A percentile compares a stretch with the other conserved stretches of the same genome.
Conservation (phyloP, 2,329 filamentous ascomycete species). For the Gnomoniopsis smithogilvyi region DNA sequence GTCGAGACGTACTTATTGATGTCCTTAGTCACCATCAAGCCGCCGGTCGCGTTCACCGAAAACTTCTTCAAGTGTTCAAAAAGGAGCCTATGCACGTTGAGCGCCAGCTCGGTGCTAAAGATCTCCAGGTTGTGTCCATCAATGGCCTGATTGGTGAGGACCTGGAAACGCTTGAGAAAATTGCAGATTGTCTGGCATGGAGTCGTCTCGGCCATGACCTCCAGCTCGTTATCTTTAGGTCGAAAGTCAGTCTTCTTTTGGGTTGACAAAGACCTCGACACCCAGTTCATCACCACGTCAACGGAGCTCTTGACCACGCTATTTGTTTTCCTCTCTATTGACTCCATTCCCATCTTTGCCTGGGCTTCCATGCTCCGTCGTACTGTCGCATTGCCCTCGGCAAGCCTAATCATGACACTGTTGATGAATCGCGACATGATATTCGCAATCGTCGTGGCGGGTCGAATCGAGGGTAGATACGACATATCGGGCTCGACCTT, state of each 20-base stretch:
- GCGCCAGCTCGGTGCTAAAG: slow-evolving; percentile 79
- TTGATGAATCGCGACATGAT: slow-evolving; percentile 91
- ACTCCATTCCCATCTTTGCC: slow-evolving; percentile 67
- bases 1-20: slow-evolving; percentile 90
- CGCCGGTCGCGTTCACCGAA: slow-evolving; percentile 86
- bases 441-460: slow-evolving; percentile 84
- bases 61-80: slow-evolving; percentile 95
- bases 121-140: slow-evolving; percentile 80
- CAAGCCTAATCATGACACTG: slow-evolving; percentile 85
- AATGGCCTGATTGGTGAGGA: slow-evolving; percentile 63
- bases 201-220: slow-evolving; percentile 65
- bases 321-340: slow-evolving; percentile 81
- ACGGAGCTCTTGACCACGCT: slow-evolving; percentile 54
- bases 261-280: slow-evolving; percentile 64
- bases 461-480: slow-evolving; percentile 75
- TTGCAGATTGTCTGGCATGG: slow-evolving; percentile 79
- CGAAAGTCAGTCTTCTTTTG: slow-evolving; percentile 91
- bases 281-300: slow-evolving; percentile 72
- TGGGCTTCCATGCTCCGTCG: slow-evolving; percentile 86
- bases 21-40: slow-evolving; percentile 93
- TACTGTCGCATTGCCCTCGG: slow-evolving; percentile 85
- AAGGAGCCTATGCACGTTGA: slow-evolving; percentile 72
- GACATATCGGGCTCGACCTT: slow-evolving; percentile 85
- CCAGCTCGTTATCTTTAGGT: slow-evolving; percentile 74
- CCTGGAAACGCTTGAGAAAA: slow-evolving; percentile 70